A percentile compares a stretch with the other conserved stretches of the same genome.
Conservation (phyloP, 768 basidiomycete genomes). For the Rhizopogon vinicolor region DNA sequence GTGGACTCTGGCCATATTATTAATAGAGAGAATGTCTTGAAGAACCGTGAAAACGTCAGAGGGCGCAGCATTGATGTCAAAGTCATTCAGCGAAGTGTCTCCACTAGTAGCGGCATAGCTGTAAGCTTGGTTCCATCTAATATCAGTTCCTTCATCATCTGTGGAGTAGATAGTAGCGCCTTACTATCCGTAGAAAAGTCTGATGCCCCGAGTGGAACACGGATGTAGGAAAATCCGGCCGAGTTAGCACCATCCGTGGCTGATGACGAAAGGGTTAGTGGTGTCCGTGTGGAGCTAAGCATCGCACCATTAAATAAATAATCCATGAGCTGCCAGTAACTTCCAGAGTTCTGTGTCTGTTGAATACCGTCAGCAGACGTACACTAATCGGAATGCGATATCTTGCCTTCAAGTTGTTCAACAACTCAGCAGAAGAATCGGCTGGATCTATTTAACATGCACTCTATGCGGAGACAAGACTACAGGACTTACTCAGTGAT, state of each 20-base stretch:
- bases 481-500: conserved; percentile 45
- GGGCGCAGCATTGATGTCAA: conserved; percentile 56
- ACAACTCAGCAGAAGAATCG: conserved; percentile 60
- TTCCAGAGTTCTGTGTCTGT: conserved; percentile 45
- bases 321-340: conserved; percentile 55
- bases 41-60: conserved; percentile 60
- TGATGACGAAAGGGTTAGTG: conserved; percentile 8
- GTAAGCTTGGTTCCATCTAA: conserved; percentile 38
- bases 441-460: conserved; percentile 34
- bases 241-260: conserved; percentile 55
- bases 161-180: conserved; percentile 7
- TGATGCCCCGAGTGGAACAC: conserved; percentile 67
- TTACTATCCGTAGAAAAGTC: conserved; percentile 62
- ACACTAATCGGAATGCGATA: background rate
- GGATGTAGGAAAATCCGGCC: conserved; percentile 66
- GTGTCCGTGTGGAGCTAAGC: background rate
- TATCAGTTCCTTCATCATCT: background rate
- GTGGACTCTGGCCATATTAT: conserved; percentile 49
- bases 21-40: conserved; percentile 58
- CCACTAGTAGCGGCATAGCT: conserved; percentile 60
- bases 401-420: conserved; percentile 63
- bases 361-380: background rate
- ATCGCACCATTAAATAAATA: conserved; percentile 47
- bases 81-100: conserved; percentile 53
- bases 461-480: background rate